phyloP scores from a whole-genome alignment of 805 yeast genomes.

The Lachancea lanzarotensis region DNA sequence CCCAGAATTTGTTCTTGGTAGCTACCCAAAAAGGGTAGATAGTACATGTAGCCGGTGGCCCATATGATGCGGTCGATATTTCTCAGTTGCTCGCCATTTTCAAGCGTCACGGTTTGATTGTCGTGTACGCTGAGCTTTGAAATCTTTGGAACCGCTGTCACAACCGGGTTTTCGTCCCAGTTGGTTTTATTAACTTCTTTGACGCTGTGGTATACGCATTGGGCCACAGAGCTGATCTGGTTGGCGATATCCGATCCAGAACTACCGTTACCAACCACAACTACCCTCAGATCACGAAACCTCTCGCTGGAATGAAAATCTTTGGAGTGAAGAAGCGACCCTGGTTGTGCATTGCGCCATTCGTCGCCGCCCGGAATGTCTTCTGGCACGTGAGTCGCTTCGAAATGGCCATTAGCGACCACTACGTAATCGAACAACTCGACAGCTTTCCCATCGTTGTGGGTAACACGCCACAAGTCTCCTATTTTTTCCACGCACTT shows the following conservation, averaged over 20 bases:
- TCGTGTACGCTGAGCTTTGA: conserved; percentile 20
- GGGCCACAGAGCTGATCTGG: conserved; percentile 32
- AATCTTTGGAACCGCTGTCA: conserved; percentile 27
- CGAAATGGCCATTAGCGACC: conserved; percentile 41
- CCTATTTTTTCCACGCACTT: conserved; percentile 12
- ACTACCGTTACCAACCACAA: conserved; percentile 38
- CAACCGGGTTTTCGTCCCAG: conserved; percentile 7
- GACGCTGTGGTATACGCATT: conserved; percentile 43
- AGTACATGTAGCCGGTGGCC: conserved; percentile 48
- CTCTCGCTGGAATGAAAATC: conserved; percentile 31
- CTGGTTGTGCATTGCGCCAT: conserved; percentile 31
- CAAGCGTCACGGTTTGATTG: conserved; percentile 25
- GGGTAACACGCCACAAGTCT: conserved; percentile 14
- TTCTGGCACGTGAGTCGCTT: conserved; percentile 35
- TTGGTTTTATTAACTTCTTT: conserved; percentile 43
- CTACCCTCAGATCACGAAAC: conserved; percentile 32
- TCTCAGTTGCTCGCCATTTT: conserved; percentile 27
- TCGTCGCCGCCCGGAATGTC: conserved; percentile 34
- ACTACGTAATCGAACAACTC: conserved; percentile 36
- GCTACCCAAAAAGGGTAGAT: conserved; percentile 38
- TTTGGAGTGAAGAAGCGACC: conserved; percentile 32
- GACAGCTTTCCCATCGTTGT: conserved; percentile 22
- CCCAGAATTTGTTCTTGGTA: conserved; percentile 17
- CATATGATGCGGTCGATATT: conserved; percentile 38
- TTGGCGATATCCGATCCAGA: conserved; percentile 42